Percentiles rank a stretch among this genome's conserved stretches.
phyloP scores from a whole-genome alignment of 768 basidiomycete genomes.

The Mrakia hoshinonis region DNA sequence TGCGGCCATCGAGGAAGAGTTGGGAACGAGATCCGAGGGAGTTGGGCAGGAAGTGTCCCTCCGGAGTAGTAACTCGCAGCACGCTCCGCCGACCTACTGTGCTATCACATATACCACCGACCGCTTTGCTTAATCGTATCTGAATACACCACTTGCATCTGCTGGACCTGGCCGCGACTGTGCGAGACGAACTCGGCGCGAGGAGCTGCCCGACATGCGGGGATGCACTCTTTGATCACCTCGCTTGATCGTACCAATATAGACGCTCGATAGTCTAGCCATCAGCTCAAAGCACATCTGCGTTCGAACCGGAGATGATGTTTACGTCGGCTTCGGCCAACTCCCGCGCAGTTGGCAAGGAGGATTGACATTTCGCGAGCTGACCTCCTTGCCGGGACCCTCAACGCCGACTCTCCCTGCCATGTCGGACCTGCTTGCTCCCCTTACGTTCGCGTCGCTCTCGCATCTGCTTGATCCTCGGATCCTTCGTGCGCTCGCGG shows the following conservation, averaged over 20 bases:
- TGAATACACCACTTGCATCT: background rate
- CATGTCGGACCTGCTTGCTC: constrained; percentile 29
- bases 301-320: too few relatives aligned
- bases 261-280: too few relatives aligned
- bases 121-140: background rate
- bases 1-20: background rate
- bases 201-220: too few relatives aligned
- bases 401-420: background rate
- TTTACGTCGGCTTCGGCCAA: background rate
- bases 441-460: constrained; percentile 48
- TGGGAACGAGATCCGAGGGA: background rate
- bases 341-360: background rate
- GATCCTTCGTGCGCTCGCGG: constrained; percentile 77
- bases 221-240: too few relatives aligned
- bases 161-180: background rate
- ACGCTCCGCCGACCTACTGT: background rate
- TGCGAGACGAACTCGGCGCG: background rate
- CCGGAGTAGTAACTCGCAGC: background rate
- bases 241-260: too few relatives aligned
- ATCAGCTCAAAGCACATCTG: too few relatives aligned
- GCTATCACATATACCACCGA: background rate
- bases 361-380: background rate
- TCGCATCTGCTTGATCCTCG: constrained; percentile 74
- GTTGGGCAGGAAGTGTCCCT: background rate
- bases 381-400: background rate